These are phyloP conservation scores for Pittosporum tobira DNA, from an alignment of 129 eudicot genomes.

Conservation along the genomic window DNA sequence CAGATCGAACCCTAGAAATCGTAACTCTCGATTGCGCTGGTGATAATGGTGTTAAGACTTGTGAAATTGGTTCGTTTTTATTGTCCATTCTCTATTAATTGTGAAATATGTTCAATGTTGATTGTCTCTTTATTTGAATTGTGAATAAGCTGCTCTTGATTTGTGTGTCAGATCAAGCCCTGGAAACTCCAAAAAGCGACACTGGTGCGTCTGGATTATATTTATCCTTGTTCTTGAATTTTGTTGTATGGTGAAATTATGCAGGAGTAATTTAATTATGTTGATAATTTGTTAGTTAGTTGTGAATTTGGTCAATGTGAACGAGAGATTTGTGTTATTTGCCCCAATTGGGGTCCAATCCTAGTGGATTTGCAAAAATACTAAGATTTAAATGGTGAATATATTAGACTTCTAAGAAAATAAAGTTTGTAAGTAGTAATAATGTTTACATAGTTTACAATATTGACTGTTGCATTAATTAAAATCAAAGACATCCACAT, in stretches of 20 bases:
- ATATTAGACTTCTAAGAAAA: too few relatives aligned
- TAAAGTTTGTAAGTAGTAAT: background rate
- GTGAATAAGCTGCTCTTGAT: too few relatives aligned
- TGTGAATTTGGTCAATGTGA: too few relatives aligned
- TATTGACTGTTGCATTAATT: too few relatives aligned
- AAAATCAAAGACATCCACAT: too few relatives aligned
- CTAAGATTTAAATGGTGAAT: too few relatives aligned
- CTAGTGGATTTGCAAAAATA: background rate
- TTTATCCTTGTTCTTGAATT: background rate
- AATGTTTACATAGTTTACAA: background rate
- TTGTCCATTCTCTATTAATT: background rate
- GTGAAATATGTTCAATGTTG: background rate
- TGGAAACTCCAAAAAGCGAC: slow-evolving; percentile 11
- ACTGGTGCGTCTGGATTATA: background rate
- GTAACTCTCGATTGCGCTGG: background rate
- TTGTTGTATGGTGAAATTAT: background rate
- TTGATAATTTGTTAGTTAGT: background rate
- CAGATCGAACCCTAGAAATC: slow-evolving; percentile 4
- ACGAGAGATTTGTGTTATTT: background rate
- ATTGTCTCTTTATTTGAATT: background rate
- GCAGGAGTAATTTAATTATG: background rate
- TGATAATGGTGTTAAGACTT: too few relatives aligned
- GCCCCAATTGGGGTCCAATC: background rate
- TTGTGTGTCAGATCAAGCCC: slow-evolving; percentile 16
- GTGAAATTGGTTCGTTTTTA: background rate